Base-by-base conservation (phyloP, 768 basidiomycete species). In the Leccinum subtestaceum region DNA sequence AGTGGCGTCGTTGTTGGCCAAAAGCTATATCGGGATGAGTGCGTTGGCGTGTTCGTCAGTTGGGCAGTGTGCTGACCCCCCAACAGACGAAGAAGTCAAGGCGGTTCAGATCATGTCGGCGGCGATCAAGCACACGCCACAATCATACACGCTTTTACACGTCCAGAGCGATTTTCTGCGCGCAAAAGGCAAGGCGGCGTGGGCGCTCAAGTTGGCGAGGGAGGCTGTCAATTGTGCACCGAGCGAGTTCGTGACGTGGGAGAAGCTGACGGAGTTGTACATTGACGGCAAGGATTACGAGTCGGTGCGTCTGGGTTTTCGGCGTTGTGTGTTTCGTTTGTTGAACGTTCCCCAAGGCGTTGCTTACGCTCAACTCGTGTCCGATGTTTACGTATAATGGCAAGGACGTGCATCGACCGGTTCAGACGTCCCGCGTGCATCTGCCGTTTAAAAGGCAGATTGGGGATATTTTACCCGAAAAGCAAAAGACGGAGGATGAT, bases 361-460 rank as follows among this genome's bases (percentile, higher is more conserved):
- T 98, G 13, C 79, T 98, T 45, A 97, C 96, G 1, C 84, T 98
- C 52, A 98, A 98, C 70, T 98, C 95, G n/a, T 98, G 97, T 76
- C 95, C 96, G 2, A 98, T 99, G 97, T 99, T 99, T 76, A 98
- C 97, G 8, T 98, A 91, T 77, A 97, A 97, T 68, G 96, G 97
- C 47, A 87, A 95, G 21, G 97, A 99, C 72, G 80, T 88, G 3
- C 97, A 99, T 70, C 84, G 95, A 4, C 85, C 83, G 71, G 84
- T 98, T 10, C 79, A 89, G 1, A 86, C 95, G 17, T 78, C 88
- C 1, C 85, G 87, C 60, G 82, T 95, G 6, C 93, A 95, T 72
- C 79, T 97, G 1, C 97, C 97, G 1, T 84, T 91, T 70, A 89
- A 89, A 62, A 83, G 87, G 56, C 84, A 88, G 48, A 94, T 98